Evolutionary conservation across 805 yeast genomes (phyloP), one percentile per base, ranked within the genome.

Genomic region (Starmera caribaea): DNA sequence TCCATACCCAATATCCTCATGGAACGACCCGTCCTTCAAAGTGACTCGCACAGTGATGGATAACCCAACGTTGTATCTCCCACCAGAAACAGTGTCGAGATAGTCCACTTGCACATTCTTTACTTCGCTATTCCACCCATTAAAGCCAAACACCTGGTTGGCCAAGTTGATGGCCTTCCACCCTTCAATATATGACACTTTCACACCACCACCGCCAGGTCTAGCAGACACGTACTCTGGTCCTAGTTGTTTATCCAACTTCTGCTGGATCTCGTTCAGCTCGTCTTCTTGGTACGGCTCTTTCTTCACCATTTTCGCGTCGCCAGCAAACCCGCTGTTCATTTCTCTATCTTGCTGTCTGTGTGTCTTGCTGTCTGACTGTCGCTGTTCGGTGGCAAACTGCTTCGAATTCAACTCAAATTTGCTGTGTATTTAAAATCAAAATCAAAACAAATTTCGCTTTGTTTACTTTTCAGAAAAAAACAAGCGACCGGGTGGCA

Each of bases 1-100:
- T n/a, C 95, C 95, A 55, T 83, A 84, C 0, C 95, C 95, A 34
- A 83, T 74, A 59, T 84, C 95, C 52, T 84, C 94, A 50, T 82
- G 84, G 50, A 62, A 82, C 0, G 90, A 74, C 1, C 95, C 95
- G 54, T 81, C 87, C 45, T 73, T 74, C 38, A 84, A 63, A 0
- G 86, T 74, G 5, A 84, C 82, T 24, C 94, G 63, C 2, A 84
- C 86, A n/a, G 65, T 74, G 8, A 80, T 81, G 2, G 87, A 78
- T 10, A 84, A 62, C 1, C 92, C 92, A 56, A 84, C 64, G 21
- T 76, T 71, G 44, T 65, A 73, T 36, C 73, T 66, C 7, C 79
- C 78, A 31, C 35, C 35, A 17, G 35, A 16, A 10, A 33, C 14
- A 9, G 27, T 16, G 51, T 84, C 95, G 35, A 81, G 63, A 49